These are phyloP conservation scores for Xylariaceae sp. DNA, from an alignment of 2,329 filamentous ascomycete genomes.

Conservation along the genomic window DNA sequence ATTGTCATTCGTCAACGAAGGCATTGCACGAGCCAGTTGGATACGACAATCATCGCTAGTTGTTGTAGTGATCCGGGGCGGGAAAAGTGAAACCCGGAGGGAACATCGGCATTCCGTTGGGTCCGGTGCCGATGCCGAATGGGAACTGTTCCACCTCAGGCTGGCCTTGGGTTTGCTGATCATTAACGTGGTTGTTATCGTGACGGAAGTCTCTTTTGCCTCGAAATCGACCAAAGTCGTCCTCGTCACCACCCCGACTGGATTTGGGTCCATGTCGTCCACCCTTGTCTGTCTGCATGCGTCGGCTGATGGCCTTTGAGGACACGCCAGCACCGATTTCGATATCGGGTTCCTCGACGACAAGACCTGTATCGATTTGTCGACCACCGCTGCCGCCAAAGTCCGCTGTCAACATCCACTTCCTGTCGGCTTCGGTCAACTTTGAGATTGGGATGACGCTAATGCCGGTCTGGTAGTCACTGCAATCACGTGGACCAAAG, in stretches of 20 bases:
- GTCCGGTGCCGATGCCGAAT: slow-evolving; percentile 41
- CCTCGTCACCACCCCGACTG: slow-evolving; percentile 39
- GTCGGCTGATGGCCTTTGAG: slow-evolving; percentile 75
- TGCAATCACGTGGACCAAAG: slow-evolving; percentile 94
- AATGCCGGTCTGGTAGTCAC: slow-evolving; percentile 87
- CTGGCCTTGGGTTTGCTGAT: slow-evolving; percentile 18
- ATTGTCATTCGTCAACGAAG: too few species aligned
- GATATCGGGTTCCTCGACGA: slow-evolving; percentile 96
- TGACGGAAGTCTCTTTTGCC: slow-evolving; percentile 27
- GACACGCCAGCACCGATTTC: slow-evolving; percentile 97
- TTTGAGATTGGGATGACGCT: slow-evolving; percentile 90
- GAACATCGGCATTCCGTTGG: slow-evolving; percentile 49
- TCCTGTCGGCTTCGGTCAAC: slow-evolving; percentile 91
- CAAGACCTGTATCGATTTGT: slow-evolving; percentile 74
- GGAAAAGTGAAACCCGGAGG: slow-evolving; percentile 43
- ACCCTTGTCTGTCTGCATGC: slow-evolving; percentile 66
- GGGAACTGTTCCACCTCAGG: slow-evolving; percentile 35
- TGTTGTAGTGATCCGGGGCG: slow-evolving; percentile 24
- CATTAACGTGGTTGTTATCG: slow-evolving; percentile 26
- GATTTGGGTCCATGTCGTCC: slow-evolving; percentile 63
- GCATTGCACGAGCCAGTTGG: too few species aligned
- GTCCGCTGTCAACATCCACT: slow-evolving; percentile 94
- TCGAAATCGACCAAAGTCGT: slow-evolving; percentile 27
- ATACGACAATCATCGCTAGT: not conserved
- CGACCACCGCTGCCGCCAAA: slow-evolving; percentile 88